A percentile compares a stretch with the other conserved stretches of the same genome.
These are phyloP conservation scores for Candida glaebosa DNA, from an alignment of 805 yeast species.

Conservation along the genomic window DNA sequence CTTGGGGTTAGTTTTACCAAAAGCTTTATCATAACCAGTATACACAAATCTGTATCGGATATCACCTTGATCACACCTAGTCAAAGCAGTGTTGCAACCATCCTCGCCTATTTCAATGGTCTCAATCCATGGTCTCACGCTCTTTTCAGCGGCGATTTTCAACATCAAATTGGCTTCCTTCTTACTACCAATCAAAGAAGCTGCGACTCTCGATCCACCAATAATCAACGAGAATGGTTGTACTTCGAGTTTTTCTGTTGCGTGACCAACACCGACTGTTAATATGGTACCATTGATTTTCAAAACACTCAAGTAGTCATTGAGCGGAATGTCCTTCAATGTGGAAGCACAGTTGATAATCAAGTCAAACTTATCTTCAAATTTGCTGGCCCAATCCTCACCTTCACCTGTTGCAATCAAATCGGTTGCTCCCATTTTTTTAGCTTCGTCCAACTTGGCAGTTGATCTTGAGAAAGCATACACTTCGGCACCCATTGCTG, in stretches of 20 bases:
- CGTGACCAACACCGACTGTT: slow-evolving; percentile 28
- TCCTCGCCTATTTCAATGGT: slow-evolving; percentile 32
- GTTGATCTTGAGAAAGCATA: slow-evolving; percentile 26
- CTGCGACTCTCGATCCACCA: slow-evolving; percentile 27
- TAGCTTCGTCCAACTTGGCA: slow-evolving; percentile 29
- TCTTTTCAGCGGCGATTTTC: slow-evolving; percentile 33
- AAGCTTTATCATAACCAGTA: slow-evolving; percentile 50
- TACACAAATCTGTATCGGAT: slow-evolving; percentile 55
- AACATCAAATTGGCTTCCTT: slow-evolving; percentile 35
- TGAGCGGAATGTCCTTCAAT: slow-evolving; percentile 45
- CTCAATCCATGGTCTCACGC: slow-evolving; percentile 34
- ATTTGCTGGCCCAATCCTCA: slow-evolving; percentile 35
- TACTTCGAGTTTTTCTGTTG: slow-evolving; percentile 18
- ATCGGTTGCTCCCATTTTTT: slow-evolving; percentile 28
- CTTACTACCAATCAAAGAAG: slow-evolving; percentile 34
- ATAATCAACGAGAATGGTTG: slow-evolving; percentile 23
- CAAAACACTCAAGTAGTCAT: slow-evolving; percentile 41
- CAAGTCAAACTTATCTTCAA: slow-evolving; percentile 42
- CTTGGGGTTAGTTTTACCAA: slow-evolving; percentile 15
- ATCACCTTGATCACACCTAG: slow-evolving; percentile 29
- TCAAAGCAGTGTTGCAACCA: slow-evolving; percentile 32
- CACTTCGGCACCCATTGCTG: slow-evolving; percentile 56
- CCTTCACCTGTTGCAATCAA: slow-evolving; percentile 48
- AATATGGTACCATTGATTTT: slow-evolving; percentile 24
- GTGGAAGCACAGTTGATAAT: slow-evolving; percentile 54